Evolutionary conservation across 306 rosid genomes (phyloP).

Genomic region (Inga laurina): DNA sequence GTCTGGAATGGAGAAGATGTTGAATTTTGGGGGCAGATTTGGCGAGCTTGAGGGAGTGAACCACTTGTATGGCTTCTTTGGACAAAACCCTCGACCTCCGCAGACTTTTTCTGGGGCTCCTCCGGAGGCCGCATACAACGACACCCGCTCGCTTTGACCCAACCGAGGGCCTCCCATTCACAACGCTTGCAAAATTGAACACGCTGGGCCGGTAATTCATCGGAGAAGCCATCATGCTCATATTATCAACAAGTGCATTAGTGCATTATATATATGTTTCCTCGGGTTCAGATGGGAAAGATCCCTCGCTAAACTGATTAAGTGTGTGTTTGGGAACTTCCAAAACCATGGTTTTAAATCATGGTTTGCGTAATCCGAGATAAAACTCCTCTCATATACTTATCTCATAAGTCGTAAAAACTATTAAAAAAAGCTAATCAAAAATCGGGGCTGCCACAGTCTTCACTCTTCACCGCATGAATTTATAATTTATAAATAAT

Average conservation of each 20-base stretch:
- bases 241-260: background rate
- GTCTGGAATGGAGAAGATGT: constrained; percentile 43
- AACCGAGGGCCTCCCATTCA: background rate
- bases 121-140: constrained; percentile 58
- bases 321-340: too few species aligned
- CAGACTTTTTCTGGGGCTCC: constrained; percentile 37
- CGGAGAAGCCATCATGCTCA: background rate
- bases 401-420: too few species aligned
- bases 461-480: too few species aligned
- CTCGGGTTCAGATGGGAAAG: background rate
- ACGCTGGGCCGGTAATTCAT: background rate
- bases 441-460: background rate
- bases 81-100: constrained; percentile 56
- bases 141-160: background rate
- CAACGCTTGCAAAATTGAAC: constrained; percentile 12
- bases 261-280: background rate
- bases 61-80: constrained; percentile 66
- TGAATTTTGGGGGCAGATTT: constrained; percentile 43
- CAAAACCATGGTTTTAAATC: too few species aligned
- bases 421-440: too few species aligned
- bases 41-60: constrained; percentile 70
- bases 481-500: too few species aligned
- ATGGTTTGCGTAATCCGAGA: too few species aligned
- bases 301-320: background rate
- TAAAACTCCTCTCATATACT: too few species aligned